These are phyloP conservation scores for Halophytophthora polymorphica DNA, from an alignment of 352 stramenopile species.

Conservation along the genomic window DNA sequence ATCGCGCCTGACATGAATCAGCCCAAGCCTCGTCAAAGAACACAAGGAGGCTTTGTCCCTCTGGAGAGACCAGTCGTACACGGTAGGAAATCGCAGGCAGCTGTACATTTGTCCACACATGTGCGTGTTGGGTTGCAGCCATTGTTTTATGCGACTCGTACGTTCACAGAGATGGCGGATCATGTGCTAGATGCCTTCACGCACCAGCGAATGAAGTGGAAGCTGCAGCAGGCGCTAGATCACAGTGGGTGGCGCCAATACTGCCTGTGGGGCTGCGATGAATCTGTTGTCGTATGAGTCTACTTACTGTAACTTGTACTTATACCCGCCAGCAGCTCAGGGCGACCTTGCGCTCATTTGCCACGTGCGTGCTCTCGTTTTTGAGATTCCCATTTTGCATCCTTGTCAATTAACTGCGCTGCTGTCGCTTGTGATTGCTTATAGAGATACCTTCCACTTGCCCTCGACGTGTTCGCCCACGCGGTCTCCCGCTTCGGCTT, in stretches of 20 bases:
- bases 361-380: constrained; percentile 18
- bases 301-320: background rate
- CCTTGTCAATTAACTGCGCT: background rate
- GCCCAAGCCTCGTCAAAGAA: constrained; percentile 17
- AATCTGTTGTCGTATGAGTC: background rate
- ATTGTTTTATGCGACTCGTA: background rate
- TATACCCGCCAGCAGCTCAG: constrained; percentile 20
- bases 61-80: constrained; percentile 29
- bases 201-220: constrained; percentile 29
- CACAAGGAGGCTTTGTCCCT: constrained; percentile 20
- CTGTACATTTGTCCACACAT: background rate
- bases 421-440: background rate
- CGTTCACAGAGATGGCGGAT: constrained; percentile 38
- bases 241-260: constrained; percentile 26
- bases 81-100: constrained; percentile 9
- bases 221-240: constrained; percentile 37
- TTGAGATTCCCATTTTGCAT: background rate
- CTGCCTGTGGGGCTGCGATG: too few relatives aligned
- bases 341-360: constrained; percentile 46
- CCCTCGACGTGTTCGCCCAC: constrained; percentile 35
- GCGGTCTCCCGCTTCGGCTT: constrained; percentile 53
- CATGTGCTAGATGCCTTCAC: constrained; percentile 47
- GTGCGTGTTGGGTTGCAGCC: constrained; percentile 1
- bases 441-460: constrained; percentile 48
- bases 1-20: constrained; percentile 47